A percentile compares a stretch with the other conserved stretches of the same genome.
Evolutionary conservation across 2,329 filamentous ascomycete species (phyloP).

Genomic region (Monilinia laxa): DNA sequence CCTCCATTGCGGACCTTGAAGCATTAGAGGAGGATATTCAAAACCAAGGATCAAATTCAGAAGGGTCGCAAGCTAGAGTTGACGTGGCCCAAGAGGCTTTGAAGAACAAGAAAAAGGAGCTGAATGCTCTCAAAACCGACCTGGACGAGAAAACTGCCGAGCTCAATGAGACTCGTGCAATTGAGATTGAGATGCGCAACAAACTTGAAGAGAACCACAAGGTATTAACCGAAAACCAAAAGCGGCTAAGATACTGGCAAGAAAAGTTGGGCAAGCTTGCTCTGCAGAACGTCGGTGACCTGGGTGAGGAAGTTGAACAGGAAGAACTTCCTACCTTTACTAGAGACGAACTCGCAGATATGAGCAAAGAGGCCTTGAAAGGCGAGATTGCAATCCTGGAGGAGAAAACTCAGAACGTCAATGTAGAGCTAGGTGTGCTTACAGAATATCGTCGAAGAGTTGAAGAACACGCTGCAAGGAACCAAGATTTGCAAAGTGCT

Average conservation of each 20-base stretch:
- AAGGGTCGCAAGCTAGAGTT: conserved; percentile 68
- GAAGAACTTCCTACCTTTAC: conserved; percentile 76
- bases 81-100: conserved; percentile 81
- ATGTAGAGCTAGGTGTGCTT: conserved; percentile 85
- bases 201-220: conserved; percentile 97
- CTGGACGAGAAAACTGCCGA: conserved; percentile 83
- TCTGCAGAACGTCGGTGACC: conserved; percentile 76
- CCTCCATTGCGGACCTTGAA: conserved; percentile 70
- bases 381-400: conserved; percentile 65
- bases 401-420: conserved; percentile 78
- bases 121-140: conserved; percentile 76
- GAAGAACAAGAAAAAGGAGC: conserved; percentile 74
- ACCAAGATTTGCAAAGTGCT: conserved; percentile 78
- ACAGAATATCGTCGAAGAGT: conserved; percentile 84
- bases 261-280: conserved; percentile 84
- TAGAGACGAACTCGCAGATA: conserved; percentile 64
- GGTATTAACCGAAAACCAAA: conserved; percentile 79
- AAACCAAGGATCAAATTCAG: conserved; percentile 72
- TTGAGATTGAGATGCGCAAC: conserved; percentile 97
- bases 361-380: conserved; percentile 64
- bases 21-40: conserved; percentile 75
- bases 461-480: conserved; percentile 76
- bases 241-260: conserved; percentile 79
- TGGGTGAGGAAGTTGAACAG: conserved; percentile 55
- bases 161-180: conserved; percentile 82